Base-by-base conservation (phyloP, 768 basidiomycete species). In the Calocera viscosa region DNA sequence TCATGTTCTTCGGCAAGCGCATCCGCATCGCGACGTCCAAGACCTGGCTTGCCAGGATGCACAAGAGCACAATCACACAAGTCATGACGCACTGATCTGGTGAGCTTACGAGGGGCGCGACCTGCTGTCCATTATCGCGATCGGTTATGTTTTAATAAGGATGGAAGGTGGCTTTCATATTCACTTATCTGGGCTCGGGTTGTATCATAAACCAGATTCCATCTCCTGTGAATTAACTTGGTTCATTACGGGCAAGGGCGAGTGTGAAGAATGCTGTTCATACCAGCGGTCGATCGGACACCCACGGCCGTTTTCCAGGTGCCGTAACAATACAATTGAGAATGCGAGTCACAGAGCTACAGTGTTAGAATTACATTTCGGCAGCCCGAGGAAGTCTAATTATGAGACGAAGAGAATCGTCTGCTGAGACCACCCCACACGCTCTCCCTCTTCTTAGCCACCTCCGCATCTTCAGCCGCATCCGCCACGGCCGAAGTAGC, bases 1-100 rank as follows among this genome's bases (percentile, higher is more conserved):
- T 67, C 66, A 63, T 67, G 47, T 67, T 67, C 63, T 67, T 33
- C 7, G 66, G 66, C 22, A 67, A 67, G 63, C 49, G 39, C 8
- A 67, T 67, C 35, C 66, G 66, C 22, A 63, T 39, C 19, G n/a
- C 17, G 47, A 67, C 66, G 30, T 60, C 53, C 7, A 60, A 60
- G 53, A 60, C 53, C 10, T 60, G 53, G 53, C 53, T 60, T 26
- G 53, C 53, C 30, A 32, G 19, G 30, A 60, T 60, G 53, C 53
- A 60, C 53, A 60, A 32, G 53, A 19, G 5, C 26, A 28, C 53
- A 2, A 60, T 60, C 30, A 60, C 53, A 10, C 53, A 60, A 26
- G 53, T 60, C 53, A 60, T 60, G 53, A 60, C 53, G 26, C 53
- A 60, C 19, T 60, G 30, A 60, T 2, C 5, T 11, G 53, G n/a